Evolutionary conservation across 2,329 filamentous ascomycete species (phyloP).

Genomic region (Elsinoe fawcettii): DNA sequence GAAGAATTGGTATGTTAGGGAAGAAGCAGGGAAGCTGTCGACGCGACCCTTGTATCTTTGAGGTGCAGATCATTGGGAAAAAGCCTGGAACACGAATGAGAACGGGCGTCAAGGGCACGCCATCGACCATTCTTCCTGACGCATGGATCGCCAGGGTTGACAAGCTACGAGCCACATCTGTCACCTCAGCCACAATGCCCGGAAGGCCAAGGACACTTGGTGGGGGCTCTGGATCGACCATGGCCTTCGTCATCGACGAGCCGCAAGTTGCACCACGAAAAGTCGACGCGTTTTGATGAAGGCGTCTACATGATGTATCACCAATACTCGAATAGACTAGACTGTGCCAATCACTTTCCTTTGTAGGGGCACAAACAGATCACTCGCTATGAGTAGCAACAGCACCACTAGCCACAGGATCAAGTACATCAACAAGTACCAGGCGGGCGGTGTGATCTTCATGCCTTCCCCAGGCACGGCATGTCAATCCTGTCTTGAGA

Average conservation of each 20-base stretch:
- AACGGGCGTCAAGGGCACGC: background rate
- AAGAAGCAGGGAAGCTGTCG: background rate
- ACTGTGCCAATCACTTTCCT: too few species aligned
- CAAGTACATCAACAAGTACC: background rate
- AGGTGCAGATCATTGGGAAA: background rate
- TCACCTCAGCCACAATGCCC: constrained; percentile 2
- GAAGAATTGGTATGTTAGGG: background rate
- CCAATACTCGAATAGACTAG: background rate
- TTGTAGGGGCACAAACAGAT: background rate
- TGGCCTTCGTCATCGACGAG: background rate
- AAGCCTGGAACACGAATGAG: constrained; percentile 2
- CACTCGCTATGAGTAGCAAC: background rate
- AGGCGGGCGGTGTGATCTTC: background rate
- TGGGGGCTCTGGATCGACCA: background rate
- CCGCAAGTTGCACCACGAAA: background rate
- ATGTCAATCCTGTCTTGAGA: background rate
- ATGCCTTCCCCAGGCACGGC: background rate
- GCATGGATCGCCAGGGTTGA: constrained; percentile 4
- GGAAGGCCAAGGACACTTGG: background rate
- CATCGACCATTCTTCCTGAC: background rate
- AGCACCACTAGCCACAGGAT: background rate
- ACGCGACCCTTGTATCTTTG: background rate
- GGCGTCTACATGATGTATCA: background rate
- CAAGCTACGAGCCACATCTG: background rate
- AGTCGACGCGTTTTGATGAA: background rate